Conservation (phyloP, 805 yeast genomes). For the Hyphopichia homilentoma region DNA sequence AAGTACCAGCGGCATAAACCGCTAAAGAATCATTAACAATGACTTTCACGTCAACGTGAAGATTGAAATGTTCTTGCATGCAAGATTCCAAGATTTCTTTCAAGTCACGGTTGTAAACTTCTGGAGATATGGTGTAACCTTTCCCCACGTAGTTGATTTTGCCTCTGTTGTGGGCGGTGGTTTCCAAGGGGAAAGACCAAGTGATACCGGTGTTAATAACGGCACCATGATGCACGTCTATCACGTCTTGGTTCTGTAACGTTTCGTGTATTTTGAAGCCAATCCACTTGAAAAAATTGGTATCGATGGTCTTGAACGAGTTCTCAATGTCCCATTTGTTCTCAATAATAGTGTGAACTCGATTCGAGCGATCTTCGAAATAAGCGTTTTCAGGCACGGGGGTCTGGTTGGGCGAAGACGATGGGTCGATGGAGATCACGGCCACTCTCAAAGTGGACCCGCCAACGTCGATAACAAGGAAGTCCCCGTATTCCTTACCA, state of each 20-base stretch:
- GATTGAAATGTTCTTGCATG: slow-evolving; percentile 16
- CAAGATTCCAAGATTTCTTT: slow-evolving; percentile 36
- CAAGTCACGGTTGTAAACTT: slow-evolving; percentile 39
- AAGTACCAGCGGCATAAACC: slow-evolving; percentile 52
- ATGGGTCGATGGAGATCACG: slow-evolving; percentile 27
- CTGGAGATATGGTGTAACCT: slow-evolving; percentile 49
- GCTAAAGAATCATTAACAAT: slow-evolving; percentile 67
- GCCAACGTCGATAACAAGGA: slow-evolving; percentile 51
- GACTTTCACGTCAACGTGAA: slow-evolving; percentile 36
- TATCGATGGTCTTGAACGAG: slow-evolving; percentile 35
- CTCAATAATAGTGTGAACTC: slow-evolving; percentile 26
- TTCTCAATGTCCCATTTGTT: slow-evolving; percentile 38
- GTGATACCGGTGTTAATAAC: slow-evolving; percentile 43
- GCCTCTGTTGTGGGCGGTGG: slow-evolving; percentile 39
- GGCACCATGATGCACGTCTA: slow-evolving; percentile 5
- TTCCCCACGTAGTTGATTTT: slow-evolving; percentile 55
- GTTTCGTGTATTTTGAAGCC: slow-evolving; percentile 30
- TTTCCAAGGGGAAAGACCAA: slow-evolving; percentile 55
- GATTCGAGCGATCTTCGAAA: slow-evolving; percentile 11
- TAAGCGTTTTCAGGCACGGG: slow-evolving; percentile 2
- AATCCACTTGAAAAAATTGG: slow-evolving; percentile 41
- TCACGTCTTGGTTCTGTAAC: slow-evolving; percentile 10
- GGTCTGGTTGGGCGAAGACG: slow-evolving; percentile 1
- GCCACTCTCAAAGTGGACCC: slow-evolving; percentile 52
- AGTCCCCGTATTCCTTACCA: slow-evolving; percentile 35